phyloP scores from a whole-genome alignment of 306 rosid genomes.

The Prunus davidiana region DNA sequence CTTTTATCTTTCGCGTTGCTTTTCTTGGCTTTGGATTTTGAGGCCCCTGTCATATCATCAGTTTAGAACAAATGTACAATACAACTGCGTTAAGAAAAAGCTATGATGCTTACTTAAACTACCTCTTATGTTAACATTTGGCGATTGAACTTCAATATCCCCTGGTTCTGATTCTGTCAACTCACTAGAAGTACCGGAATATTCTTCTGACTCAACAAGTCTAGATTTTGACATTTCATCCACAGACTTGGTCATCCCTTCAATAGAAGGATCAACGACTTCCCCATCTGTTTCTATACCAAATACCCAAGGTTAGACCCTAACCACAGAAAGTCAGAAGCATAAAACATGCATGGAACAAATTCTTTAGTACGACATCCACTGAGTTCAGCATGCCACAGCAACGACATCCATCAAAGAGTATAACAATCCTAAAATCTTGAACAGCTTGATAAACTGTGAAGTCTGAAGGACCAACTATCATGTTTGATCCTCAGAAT shows the following conservation, averaged over 20 bases:
- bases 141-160: constrained; percentile 49
- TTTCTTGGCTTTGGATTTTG: constrained; percentile 40
- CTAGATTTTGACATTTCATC: constrained; percentile 25
- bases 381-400: not conserved
- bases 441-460: not conserved
- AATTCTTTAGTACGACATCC: constrained; percentile 8
- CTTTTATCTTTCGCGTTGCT: constrained; percentile 41
- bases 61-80: not conserved
- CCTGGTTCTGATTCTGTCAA: constrained; percentile 42
- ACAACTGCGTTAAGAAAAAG: not conserved
- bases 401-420: not conserved
- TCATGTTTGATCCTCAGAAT: not conserved
- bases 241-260: constrained; percentile 29
- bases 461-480: not conserved
- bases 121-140: constrained; percentile 39
- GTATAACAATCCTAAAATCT: not conserved
- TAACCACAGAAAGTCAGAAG: not conserved
- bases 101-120: constrained; percentile 12
- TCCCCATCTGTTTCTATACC: constrained; percentile 47
- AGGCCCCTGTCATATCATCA: constrained; percentile 27
- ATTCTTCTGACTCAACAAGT: constrained; percentile 26
- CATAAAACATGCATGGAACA: constrained; percentile 11
- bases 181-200: constrained; percentile 48
- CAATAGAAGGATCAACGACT: constrained; percentile 47
- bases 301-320: constrained; percentile 21